A percentile compares a stretch with the other conserved stretches of the same genome.
Evolutionary conservation across 208 protist genomes (phyloP).

Genomic region (Trypanosoma avium): DNA sequence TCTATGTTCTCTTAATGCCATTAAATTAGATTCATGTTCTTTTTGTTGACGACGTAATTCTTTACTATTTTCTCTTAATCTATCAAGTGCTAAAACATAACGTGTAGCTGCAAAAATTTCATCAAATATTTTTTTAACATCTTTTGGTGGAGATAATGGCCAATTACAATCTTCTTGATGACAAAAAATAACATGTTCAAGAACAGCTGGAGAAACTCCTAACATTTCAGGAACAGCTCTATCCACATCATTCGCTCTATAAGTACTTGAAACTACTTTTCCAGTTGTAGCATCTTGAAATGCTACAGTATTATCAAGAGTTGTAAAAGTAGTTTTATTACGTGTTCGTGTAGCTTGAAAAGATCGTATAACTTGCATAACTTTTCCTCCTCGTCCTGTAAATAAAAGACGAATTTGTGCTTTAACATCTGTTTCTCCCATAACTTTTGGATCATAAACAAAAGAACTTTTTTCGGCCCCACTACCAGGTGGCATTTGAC

Average conservation of each 20-base stretch:
- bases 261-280: slow-evolving; percentile 82
- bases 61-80: slow-evolving; percentile 83
- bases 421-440: slow-evolving; percentile 95
- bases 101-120: slow-evolving; percentile 98
- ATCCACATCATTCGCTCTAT: slow-evolving; percentile 95
- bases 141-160: slow-evolving; percentile 91
- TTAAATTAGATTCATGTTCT: slow-evolving; percentile 75
- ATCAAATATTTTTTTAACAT: slow-evolving; percentile 99
- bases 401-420: slow-evolving; percentile 97
- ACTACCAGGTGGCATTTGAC: slow-evolving; percentile 95
- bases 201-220: slow-evolving; percentile 96
- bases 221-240: slow-evolving; percentile 95
- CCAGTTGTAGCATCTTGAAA: slow-evolving; percentile 86
- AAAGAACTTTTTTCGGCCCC: slow-evolving; percentile 94
- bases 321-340: slow-evolving; percentile 90
- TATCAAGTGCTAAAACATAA: slow-evolving; percentile 90
- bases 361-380: slow-evolving; percentile 91
- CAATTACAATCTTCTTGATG: slow-evolving; percentile 99
- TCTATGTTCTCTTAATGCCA: slow-evolving; percentile 78
- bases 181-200: slow-evolving; percentile 98
- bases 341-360: slow-evolving; percentile 91
- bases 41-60: slow-evolving; percentile 81
- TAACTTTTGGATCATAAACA: slow-evolving; percentile 97
- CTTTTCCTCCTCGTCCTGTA: slow-evolving; percentile 73
- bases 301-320: slow-evolving; percentile 93